These are phyloP conservation scores for Fonsecaea monophora DNA, from an alignment of 2,329 filamentous ascomycete genomes.

Conservation along the genomic window DNA sequence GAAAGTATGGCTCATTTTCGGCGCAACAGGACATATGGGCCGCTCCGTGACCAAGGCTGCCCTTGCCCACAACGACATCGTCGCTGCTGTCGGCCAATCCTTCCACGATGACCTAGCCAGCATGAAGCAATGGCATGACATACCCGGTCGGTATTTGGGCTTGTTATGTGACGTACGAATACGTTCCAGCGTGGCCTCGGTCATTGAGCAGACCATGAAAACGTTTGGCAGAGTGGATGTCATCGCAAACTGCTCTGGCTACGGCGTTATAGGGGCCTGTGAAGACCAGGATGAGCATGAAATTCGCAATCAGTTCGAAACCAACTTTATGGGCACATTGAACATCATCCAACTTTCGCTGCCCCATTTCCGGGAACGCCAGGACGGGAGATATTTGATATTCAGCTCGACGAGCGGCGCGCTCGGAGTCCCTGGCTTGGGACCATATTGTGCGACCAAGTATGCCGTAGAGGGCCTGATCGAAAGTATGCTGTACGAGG, in stretches of 20 bases:
- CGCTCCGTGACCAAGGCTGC: constrained; percentile 85
- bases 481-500: constrained; percentile 95
- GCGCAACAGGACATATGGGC: constrained; percentile 96
- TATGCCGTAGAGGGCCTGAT: constrained; percentile 96
- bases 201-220: constrained; percentile 72
- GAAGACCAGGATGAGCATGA: constrained; percentile 97
- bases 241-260: constrained; percentile 91
- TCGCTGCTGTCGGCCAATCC: constrained; percentile 83
- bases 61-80: constrained; percentile 79
- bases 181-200: constrained; percentile 74
- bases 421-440: constrained; percentile 89
- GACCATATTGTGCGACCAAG: constrained; percentile 95
- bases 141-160: constrained; percentile 66
- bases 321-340: constrained; percentile 94
- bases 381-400: constrained; percentile 83
- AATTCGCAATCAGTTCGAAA: constrained; percentile 94
- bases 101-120: constrained; percentile 75
- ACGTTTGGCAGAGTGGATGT: constrained; percentile 85
- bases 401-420: constrained; percentile 93
- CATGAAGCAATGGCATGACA: constrained; percentile 72
- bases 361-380: constrained; percentile 82
- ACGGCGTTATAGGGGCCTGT: constrained; percentile 92
- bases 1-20: constrained; percentile 92
- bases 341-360: constrained; percentile 90
- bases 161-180: constrained; percentile 90